These are phyloP conservation scores for Curvularia spicifera DNA, from an alignment of 2,329 filamentous ascomycete genomes.

Conservation along the genomic window DNA sequence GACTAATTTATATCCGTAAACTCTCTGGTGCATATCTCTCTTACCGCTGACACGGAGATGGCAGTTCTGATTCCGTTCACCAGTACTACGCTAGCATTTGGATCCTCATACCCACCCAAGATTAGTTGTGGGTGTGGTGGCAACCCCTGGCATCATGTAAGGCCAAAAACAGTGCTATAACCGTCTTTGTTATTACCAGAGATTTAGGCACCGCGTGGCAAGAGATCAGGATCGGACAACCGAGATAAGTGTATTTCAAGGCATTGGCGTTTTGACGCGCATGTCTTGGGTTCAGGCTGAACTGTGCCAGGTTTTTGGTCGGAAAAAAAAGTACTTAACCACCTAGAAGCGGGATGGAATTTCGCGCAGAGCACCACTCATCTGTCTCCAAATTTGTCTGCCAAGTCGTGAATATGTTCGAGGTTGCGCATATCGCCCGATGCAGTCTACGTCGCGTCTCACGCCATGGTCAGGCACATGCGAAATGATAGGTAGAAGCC, in stretches of 20 bases:
- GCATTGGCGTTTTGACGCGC: slow-evolving; percentile 8
- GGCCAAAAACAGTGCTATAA: not conserved
- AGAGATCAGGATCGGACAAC: not conserved
- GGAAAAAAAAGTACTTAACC: slow-evolving; percentile 4
- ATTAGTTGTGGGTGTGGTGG: not conserved
- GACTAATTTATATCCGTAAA: slow-evolving; percentile 32
- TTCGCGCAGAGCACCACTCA: slow-evolving; percentile 2
- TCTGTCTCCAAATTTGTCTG: not conserved
- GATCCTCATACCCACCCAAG: not conserved
- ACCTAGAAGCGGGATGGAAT: not conserved
- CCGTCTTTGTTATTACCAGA: slow-evolving; percentile 3
- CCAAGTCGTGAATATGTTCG: not conserved
- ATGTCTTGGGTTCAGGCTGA: slow-evolving; percentile 26
- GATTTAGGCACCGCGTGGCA: slow-evolving; percentile 5
- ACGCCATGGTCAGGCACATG: not conserved
- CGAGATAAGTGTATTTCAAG: slow-evolving; percentile 1
- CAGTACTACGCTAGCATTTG: not conserved
- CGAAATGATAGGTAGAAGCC: not conserved
- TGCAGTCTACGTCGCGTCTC: not conserved
- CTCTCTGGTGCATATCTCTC: slow-evolving; percentile 23
- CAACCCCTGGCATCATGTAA: not conserved
- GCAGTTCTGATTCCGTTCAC: not conserved
- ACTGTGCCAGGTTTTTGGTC: slow-evolving; percentile 5
- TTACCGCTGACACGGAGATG: slow-evolving; percentile 3
- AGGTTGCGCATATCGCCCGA: not conserved